Percentiles rank a stretch among this genome's conserved stretches.
phyloP scores from a whole-genome alignment of 2,329 filamentous ascomycete species.

The Pseudodiploospora longispora region DNA sequence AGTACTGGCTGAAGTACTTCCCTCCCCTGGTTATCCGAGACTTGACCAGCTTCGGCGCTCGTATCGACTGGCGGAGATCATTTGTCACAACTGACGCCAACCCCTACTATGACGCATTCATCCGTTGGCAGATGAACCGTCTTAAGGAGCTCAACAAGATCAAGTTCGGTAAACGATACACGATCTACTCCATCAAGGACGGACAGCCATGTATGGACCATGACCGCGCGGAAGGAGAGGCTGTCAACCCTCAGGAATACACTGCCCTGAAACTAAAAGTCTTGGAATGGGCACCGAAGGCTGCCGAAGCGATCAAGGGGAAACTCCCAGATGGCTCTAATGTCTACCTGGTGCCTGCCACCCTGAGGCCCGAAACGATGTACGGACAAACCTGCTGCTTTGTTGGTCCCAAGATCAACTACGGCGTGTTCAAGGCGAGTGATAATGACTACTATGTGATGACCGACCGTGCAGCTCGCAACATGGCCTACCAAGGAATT shows the following conservation, averaged over 20 bases:
- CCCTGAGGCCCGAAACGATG: slow-evolving; percentile 94
- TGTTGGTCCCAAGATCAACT: slow-evolving; percentile 80
- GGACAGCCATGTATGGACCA: slow-evolving; percentile 41
- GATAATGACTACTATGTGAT: slow-evolving; percentile 77
- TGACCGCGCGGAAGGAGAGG: slow-evolving; percentile 38
- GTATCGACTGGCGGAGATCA: slow-evolving; percentile 87
- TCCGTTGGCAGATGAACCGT: slow-evolving; percentile 94
- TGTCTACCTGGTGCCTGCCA: slow-evolving; percentile 86
- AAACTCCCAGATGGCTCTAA: slow-evolving; percentile 73
- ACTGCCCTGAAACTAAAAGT: slow-evolving; percentile 87
- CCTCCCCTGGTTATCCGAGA: slow-evolving; percentile 56
- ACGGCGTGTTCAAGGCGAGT: slow-evolving; percentile 76
- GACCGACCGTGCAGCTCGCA: slow-evolving; percentile 78
- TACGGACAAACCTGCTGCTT: slow-evolving; percentile 97
- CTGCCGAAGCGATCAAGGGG: slow-evolving; percentile 61
- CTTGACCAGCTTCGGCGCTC: slow-evolving; percentile 72
- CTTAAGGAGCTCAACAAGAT: slow-evolving; percentile 86
- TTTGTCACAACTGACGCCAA: slow-evolving; percentile 96
- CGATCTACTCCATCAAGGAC: slow-evolving; percentile 60
- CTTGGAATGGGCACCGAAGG: slow-evolving; percentile 76
- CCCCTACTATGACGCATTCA: slow-evolving; percentile 91
- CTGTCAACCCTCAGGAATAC: slow-evolving; percentile 77
- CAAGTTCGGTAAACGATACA: slow-evolving; percentile 87
- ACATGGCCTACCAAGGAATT: slow-evolving; percentile 92
- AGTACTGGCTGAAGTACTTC: slow-evolving; percentile 88